Base-by-base conservation (phyloP, 306 rosid species). In the Hippophae gyantsensis region DNA sequence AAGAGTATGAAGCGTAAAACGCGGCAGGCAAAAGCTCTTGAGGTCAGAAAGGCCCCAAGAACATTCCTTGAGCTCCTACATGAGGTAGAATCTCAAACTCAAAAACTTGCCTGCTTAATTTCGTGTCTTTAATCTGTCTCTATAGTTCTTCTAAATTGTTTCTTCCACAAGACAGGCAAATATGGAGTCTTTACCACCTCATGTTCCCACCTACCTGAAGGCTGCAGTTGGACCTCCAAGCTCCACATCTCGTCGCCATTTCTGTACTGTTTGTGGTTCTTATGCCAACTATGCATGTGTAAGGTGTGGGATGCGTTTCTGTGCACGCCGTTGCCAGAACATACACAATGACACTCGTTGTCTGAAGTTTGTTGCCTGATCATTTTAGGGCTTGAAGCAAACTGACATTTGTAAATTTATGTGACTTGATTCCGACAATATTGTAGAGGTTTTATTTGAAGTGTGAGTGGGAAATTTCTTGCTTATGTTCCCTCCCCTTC, bases 221-320 rank as follows among this genome's bases (percentile, higher is more conserved):
- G 99, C 99, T 40, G 93, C 94, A 43, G 94, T 88, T 50, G 99
- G 99, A 66, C 93, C 99, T 71, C 99, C 96, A 9, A 92, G 82
- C 84, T 92, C 96, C 27, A 78, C 86, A 43, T 75, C 86, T 9
- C 86, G 94, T 10, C 90, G 89, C 64, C 86, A 86, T 70, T 92
- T 82, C 71, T 92, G 99, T 58, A 82, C 96, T 2, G 90, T 92
- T 13, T 92, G 99, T 74, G 96, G 99, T 49, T 92, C 79, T 44
- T 67, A 93, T 68, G 82, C 95, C 42, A 76, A 61, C 74, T 92
- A 92, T 74, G 78, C 88, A 6, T 92, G 95, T 69, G 89, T 85
- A 68, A 83, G 95, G 78, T 92, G 96, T 79, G 99, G 99, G 41
- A 69, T 79, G 67, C 96, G 95, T 52, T 92, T 88, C 61, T 88